These are phyloP conservation scores for Boletus rufocinnamomeus DNA, from an alignment of 768 basidiomycete species.

Conservation along the genomic window DNA sequence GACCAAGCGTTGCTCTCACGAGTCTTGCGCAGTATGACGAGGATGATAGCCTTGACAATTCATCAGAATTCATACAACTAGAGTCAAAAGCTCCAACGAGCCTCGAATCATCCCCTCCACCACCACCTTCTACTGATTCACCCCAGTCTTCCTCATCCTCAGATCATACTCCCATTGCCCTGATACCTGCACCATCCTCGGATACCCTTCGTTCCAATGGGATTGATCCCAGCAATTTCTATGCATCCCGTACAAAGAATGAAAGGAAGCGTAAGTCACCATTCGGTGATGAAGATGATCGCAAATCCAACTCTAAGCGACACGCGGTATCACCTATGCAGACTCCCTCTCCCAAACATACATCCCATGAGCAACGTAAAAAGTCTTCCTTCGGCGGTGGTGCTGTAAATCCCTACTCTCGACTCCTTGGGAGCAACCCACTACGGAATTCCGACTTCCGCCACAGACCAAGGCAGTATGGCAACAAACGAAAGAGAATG, in stretches of 20 bases:
- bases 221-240: constrained; percentile 42
- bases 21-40: constrained; percentile 45
- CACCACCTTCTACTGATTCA: constrained; percentile 37
- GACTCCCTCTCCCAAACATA: constrained; percentile 28
- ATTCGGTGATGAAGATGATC: constrained; percentile 33
- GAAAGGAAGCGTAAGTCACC: constrained; percentile 46
- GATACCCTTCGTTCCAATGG: constrained; percentile 25
- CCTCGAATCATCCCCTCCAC: constrained; percentile 32
- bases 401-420: constrained; percentile 37
- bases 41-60: constrained; percentile 39
- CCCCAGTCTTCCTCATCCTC: constrained; percentile 34
- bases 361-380: constrained; percentile 22
- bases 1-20: constrained; percentile 37
- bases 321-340: constrained; percentile 23
- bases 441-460: constrained; percentile 29
- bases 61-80: constrained; percentile 17
- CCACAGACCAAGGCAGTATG: constrained; percentile 31
- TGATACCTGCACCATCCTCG: constrained; percentile 22
- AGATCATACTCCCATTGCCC: constrained; percentile 26
- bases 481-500: constrained; percentile 37
- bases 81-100: constrained; percentile 23
- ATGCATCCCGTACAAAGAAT: constrained; percentile 32
- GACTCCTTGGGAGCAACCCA: constrained; percentile 39
- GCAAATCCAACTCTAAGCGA: constrained; percentile 21
- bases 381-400: constrained; percentile 36